These are phyloP conservation scores for Exophiala phaeomuriformis DNA, from an alignment of 2,329 filamentous ascomycete genomes.

Conservation along the genomic window DNA sequence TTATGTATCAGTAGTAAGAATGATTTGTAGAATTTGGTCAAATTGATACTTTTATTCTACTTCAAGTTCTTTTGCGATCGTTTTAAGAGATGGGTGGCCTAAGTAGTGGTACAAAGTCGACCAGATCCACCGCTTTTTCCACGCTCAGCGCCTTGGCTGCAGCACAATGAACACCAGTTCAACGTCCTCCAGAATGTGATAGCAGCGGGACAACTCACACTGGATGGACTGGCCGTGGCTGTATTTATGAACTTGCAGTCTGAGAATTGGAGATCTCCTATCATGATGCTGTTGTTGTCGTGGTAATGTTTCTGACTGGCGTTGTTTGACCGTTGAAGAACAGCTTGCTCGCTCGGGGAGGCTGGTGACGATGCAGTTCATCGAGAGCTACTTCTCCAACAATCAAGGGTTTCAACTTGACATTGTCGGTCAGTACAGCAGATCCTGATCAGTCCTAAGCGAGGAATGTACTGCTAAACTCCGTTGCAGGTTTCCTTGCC, in stretches of 20 bases:
- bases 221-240: background rate
- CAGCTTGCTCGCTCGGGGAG: background rate
- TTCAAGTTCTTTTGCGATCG: background rate
- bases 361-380: conserved; percentile 16
- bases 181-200: background rate
- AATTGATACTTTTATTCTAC: no score
- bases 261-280: no score
- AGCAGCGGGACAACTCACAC: no score
- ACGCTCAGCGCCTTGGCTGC: conserved; percentile 9
- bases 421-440: conserved; percentile 40
- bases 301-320: no score
- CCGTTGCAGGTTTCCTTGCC: conserved; percentile 40
- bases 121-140: background rate
- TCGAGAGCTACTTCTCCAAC: conserved; percentile 14
- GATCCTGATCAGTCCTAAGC: no score
- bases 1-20: conserved; percentile 13
- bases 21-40: background rate
- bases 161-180: conserved; percentile 1
- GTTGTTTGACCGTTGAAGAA: background rate
- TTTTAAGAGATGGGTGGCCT: background rate
- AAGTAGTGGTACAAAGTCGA: background rate
- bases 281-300: background rate
- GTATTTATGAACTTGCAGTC: background rate
- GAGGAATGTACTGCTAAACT: background rate
- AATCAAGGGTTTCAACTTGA: conserved; percentile 43